Evolutionary conservation across 169 alveolate species (phyloP), one percentile per base, ranked within the genome.

Genomic region (Babesia sp.): DNA sequence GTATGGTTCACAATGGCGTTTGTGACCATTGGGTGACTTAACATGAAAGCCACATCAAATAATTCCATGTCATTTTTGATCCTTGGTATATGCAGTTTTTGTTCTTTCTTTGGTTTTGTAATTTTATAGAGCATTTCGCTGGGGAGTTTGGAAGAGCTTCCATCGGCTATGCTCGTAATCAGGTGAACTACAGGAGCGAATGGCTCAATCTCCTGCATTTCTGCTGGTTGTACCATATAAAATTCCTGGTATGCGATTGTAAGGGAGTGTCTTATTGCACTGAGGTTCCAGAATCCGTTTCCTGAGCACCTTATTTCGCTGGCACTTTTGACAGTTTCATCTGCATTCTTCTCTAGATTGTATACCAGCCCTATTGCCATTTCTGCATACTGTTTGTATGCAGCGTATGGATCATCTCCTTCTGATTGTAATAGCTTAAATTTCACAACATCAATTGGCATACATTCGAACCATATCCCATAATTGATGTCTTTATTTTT

Each of bases 11-110:
- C 44, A 24, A 78, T 53, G 18, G 42, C 18, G 74, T 48, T 46
- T 6, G 37, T 61, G 16, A 78, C 79, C 28, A 69, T 26, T 16
- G 86, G 86, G 36, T 78, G 59, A 50, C 82, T 61, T 37, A 78
- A 66, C 14, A 78, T 69, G 61, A 78, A 78, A 3, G 86, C 53
- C 28, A 78, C 53, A 36, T 78, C 77, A 60, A 68, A 78, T 34
- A 78, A 48, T n/a, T 78, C 86, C 79, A 69, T 69, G 34, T 78
- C 86, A 48, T 78, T 71, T 82, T 78, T 55, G 8, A 44, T 3
- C 11, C 3, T 7, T 44, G 11, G 1, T 2, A 11, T 3, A n/a
- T 18, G 0, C 22, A 57, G 2, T 55, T 56, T 58, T 2, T 55
- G 31, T 16, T 56, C 70, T 46, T 67, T 55, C 53, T 14, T 51